Conservation (phyloP, 169 alveolate genomes). For the Eimeria praecox region DNA sequence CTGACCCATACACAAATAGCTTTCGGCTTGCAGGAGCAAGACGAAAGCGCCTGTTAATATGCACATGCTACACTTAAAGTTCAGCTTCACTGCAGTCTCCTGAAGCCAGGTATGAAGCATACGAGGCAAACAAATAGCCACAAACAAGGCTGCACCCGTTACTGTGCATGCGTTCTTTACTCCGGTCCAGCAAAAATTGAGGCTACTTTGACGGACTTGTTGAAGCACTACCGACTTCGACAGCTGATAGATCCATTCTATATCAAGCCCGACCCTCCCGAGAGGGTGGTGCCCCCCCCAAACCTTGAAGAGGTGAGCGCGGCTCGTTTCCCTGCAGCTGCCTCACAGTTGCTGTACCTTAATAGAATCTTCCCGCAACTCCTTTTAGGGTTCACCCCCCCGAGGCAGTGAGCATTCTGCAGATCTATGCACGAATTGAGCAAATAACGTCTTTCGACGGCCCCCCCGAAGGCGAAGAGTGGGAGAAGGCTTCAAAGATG, state of each 20-base stretch:
- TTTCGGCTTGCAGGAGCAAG: background rate
- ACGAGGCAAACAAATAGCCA: background rate
- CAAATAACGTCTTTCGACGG: constrained; percentile 46
- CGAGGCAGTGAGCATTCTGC: background rate
- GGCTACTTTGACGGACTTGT: constrained; percentile 50
- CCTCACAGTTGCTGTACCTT: background rate
- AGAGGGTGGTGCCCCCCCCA: constrained; percentile 45
- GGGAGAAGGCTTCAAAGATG: constrained; percentile 18
- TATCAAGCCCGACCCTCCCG: constrained; percentile 61
- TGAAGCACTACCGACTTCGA: constrained; percentile 74
- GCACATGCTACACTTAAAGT: background rate
- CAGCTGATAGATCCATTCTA: constrained; percentile 70
- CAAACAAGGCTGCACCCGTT: background rate
- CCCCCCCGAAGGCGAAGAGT: constrained; percentile 70
- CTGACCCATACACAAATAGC: background rate
- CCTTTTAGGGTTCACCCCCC: background rate
- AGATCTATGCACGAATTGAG: constrained; percentile 69
- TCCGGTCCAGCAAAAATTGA: constrained; percentile 47
- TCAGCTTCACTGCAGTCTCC: background rate
- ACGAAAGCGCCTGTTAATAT: background rate
- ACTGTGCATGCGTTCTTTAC: background rate
- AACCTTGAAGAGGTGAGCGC: constrained; percentile 52
- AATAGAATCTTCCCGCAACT: background rate
- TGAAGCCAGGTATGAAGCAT: background rate
- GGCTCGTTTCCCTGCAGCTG: background rate